These are phyloP conservation scores for Pseudozyma thailandica DNA, from an alignment of 1,284 basidiomycete species.

Conservation along the genomic window DNA sequence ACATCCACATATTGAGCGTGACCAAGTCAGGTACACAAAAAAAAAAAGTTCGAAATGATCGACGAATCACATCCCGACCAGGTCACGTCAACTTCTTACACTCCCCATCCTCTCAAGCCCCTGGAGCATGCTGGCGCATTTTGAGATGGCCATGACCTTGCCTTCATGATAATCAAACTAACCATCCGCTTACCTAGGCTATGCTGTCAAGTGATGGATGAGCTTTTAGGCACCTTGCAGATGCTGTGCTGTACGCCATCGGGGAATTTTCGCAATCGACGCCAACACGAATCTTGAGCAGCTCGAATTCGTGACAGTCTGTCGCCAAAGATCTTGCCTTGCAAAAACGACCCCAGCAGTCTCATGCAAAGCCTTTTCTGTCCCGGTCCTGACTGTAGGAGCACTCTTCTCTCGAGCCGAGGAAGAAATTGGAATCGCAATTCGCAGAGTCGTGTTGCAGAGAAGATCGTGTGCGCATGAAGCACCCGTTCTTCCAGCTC, in stretches of 20 bases:
- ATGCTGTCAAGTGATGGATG: background rate
- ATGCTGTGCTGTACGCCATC: slow-evolving; percentile 3
- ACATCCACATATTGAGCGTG: background rate
- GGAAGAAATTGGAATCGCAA: too few relatives aligned
- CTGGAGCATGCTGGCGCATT: slow-evolving; percentile 43
- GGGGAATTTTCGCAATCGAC: slow-evolving; percentile 8
- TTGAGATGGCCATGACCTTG: background rate
- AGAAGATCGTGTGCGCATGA: background rate
- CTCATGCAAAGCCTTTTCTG: too few relatives aligned
- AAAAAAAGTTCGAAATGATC: slow-evolving; percentile 34
- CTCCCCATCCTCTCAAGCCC: background rate
- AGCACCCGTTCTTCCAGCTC: slow-evolving; percentile 14
- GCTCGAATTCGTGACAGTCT: too few relatives aligned
- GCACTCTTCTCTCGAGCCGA: too few relatives aligned
- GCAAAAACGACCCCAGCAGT: too few relatives aligned
- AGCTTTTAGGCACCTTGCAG: background rate
- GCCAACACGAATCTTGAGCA: too few relatives aligned
- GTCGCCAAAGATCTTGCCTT: too few relatives aligned
- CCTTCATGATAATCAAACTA: background rate
- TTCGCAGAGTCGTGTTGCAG: too few relatives aligned
- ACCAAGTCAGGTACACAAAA: slow-evolving; percentile 5
- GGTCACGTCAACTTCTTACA: slow-evolving; percentile 14
- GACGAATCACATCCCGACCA: slow-evolving; percentile 34
- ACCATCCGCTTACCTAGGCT: background rate
- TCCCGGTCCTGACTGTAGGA: too few relatives aligned